Evolutionary conservation across 257 asterid genomes (phyloP), one percentile per base, ranked within the genome.

Genomic region (Apocynum venetum): DNA sequence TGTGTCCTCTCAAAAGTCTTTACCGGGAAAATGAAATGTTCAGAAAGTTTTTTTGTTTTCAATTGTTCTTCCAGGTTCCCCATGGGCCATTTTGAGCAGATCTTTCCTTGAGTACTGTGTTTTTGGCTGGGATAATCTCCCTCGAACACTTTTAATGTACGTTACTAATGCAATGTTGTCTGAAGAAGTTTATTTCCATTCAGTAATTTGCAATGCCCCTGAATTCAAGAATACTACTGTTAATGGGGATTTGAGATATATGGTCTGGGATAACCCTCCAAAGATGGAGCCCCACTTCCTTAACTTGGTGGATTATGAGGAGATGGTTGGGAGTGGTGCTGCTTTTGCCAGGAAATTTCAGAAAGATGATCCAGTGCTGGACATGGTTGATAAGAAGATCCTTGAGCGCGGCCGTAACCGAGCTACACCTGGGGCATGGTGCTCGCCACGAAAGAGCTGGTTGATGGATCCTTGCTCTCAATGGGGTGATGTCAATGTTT

Each of bases 91-190:
- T 76, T 85, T 96, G 88, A 89, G 93, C 84, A 92, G 98, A 43
- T 81, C 97, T 72, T 96, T 96, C 80, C 91, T 96, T 12, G 97
- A 96, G 82, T 96, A 83, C 76, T 96, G 98, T 72, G 57, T 90
- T 77, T 90, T 93, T 43, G 98, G 98, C 38, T 93, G 98, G 99
- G 97, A 96, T 66, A 96, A 96, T 83, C 97, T 96, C 75, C 99
- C 99, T 5, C 85, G 99, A 67, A 91, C 97, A 57, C 91, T 96
- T 69, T 84, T 96, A 20, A 91, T 96, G 99, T 96, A 93, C 72
- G 84, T 82, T 72, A 90, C 85, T n/a, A 96, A 96, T 52, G 79
- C 89, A 11, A 85, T 89, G 35, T 77, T 93, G 83, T 83, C 99
- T 67, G 90, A 96, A 86, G 99, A 96, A 86, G 86, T 93, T 79